Conservation (phyloP, 805 yeast genomes). For the Candida vartiovaarae region DNA sequence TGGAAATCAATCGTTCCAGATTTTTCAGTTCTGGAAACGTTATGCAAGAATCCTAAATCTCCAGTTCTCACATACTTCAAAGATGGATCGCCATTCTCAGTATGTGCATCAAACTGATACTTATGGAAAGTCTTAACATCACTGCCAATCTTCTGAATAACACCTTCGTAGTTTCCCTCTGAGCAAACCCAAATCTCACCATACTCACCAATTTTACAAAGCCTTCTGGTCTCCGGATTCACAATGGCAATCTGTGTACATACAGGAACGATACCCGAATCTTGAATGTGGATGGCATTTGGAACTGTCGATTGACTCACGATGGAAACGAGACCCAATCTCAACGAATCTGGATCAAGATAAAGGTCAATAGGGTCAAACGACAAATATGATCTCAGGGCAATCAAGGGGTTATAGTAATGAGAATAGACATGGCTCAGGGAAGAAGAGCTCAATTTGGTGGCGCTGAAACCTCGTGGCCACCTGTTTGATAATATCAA, state of each 20-base stretch:
- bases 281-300: constrained; percentile 73
- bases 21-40: constrained; percentile 42
- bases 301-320: constrained; percentile 69
- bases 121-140: constrained; percentile 21
- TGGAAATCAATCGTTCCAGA: constrained; percentile 47
- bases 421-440: constrained; percentile 76
- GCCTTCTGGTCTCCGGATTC: constrained; percentile 78
- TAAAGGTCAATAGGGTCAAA: constrained; percentile 83
- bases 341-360: constrained; percentile 78
- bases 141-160: constrained; percentile 43
- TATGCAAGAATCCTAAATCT: constrained; percentile 87
- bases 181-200: constrained; percentile 98
- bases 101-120: constrained; percentile 52
- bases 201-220: constrained; percentile 84
- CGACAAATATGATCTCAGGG: constrained; percentile 81
- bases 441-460: constrained; percentile 60
- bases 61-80: constrained; percentile 80
- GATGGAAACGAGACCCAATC: constrained; percentile 82
- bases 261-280: constrained; percentile 93
- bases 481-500: constrained; percentile 48
- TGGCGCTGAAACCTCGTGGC: constrained; percentile 57
- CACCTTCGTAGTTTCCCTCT: constrained; percentile 65
- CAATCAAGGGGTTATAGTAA: constrained; percentile 71
- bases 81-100: constrained; percentile 56
- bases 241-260: constrained; percentile 92